Conservation (phyloP, 2,329 filamentous ascomycete species). For the Penicillium hordei region DNA sequence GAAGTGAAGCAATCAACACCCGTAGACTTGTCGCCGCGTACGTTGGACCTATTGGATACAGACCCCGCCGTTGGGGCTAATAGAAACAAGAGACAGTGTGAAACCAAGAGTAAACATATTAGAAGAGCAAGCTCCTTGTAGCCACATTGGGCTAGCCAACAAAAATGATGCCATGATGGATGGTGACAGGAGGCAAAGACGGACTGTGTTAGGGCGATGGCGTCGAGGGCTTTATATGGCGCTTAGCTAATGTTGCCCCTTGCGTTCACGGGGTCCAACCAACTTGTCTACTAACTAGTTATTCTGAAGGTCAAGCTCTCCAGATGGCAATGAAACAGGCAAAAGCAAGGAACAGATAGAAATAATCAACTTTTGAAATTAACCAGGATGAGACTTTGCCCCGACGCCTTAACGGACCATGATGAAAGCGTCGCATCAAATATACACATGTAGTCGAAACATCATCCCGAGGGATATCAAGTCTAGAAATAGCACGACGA, state of each 20-base stretch:
- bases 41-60: conserved; percentile 25
- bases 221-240: conserved; percentile 3
- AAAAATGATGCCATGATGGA: conserved; percentile 25
- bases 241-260: conserved; percentile 18
- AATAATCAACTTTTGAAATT: conserved; percentile 24
- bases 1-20: conserved; percentile 19
- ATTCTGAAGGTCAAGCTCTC: background rate
- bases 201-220: conserved; percentile 6
- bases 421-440: conserved; percentile 36
- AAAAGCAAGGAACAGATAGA: conserved; percentile 1
- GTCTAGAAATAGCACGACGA: conserved; percentile 27
- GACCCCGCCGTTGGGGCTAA: conserved; percentile 36
- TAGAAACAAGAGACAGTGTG: conserved; percentile 10
- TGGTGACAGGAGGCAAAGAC: conserved; percentile 6
- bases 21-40: conserved; percentile 15
- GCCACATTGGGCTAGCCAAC: conserved; percentile 21
- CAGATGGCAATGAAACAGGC: background rate
- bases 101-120: background rate
- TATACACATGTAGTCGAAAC: conserved; percentile 35
- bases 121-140: conserved; percentile 7
- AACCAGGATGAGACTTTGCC: conserved; percentile 27
- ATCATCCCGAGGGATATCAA: conserved; percentile 35
- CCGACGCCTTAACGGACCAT: conserved; percentile 38
- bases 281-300: background rate
- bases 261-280: background rate